Conservation (phyloP, 1,284 basidiomycete species). For the Psilocybe mexicana region DNA sequence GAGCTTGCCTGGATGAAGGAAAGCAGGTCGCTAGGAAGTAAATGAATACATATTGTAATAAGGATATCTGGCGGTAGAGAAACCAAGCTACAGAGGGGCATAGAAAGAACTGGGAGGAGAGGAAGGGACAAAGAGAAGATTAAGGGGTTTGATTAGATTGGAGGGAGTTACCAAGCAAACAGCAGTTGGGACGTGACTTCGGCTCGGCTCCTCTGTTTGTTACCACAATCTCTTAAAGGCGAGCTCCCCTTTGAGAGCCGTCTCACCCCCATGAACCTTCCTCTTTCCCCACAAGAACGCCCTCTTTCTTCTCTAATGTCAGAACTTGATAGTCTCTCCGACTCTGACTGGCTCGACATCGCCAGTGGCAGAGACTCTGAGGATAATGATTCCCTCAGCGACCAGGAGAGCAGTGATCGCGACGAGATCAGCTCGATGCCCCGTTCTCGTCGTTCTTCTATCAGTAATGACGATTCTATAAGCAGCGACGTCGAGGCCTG, state of each 20-base stretch:
- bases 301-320: constrained; percentile 42
- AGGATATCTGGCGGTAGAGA: constrained; percentile 25
- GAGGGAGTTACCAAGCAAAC: constrained; percentile 9
- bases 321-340: constrained; percentile 66
- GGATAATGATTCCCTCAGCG: constrained; percentile 64
- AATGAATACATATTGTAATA: constrained; percentile 27
- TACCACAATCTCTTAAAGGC: constrained; percentile 17
- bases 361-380: constrained; percentile 65
- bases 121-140: constrained; percentile 19
- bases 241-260: constrained; percentile 16
- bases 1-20: constrained; percentile 47
- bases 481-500: constrained; percentile 69
- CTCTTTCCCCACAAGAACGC: constrained; percentile 32
- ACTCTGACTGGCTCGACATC: constrained; percentile 80
- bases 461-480: constrained; percentile 64
- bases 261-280: constrained; percentile 30
- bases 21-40: constrained; percentile 43
- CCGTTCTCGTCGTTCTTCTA: constrained; percentile 64
- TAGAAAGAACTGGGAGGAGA: constrained; percentile 18
- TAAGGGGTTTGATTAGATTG: too few relatives aligned
- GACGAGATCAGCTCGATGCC: constrained; percentile 51
- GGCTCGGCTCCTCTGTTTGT: background rate
- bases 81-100: background rate
- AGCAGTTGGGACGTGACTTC: constrained; percentile 7
- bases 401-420: constrained; percentile 55